Conservation (phyloP, 1,284 basidiomycete species). For the Irpex lacteus region DNA sequence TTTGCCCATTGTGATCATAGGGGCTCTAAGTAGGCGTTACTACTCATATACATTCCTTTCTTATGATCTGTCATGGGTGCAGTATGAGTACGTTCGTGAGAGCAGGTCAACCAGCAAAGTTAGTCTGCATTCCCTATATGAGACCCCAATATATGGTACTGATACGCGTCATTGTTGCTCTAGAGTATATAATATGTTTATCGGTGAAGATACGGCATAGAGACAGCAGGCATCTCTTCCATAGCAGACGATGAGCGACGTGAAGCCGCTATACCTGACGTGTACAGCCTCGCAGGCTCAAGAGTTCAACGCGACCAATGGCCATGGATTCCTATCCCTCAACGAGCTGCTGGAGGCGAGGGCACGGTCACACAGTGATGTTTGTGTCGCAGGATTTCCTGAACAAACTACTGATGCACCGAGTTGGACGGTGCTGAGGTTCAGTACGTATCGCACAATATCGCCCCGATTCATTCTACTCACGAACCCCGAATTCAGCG, state of each 20-base stretch:
- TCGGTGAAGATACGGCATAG: too few species aligned
- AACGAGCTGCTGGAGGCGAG: slow-evolving; percentile 11
- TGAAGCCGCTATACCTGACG: slow-evolving; percentile 8
- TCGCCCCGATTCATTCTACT: neutral
- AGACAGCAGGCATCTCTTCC: too few species aligned
- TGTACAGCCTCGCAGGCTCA: slow-evolving; percentile 13
- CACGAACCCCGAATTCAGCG: neutral
- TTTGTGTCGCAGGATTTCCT: slow-evolving; percentile 11
- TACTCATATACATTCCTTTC: too few species aligned
- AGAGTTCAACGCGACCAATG: slow-evolving; percentile 5
- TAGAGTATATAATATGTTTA: neutral
- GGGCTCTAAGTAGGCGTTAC: too few species aligned
- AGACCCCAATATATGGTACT: neutral
- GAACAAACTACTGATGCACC: neutral
- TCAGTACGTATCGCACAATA: slow-evolving; percentile 5
- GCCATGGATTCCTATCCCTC: slow-evolving; percentile 9
- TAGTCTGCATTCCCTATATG: neutral
- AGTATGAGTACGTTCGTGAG: neutral
- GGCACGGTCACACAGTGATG: slow-evolving; percentile 7
- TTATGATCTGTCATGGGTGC: neutral
- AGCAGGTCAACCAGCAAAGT: neutral
- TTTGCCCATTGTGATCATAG: too few species aligned
- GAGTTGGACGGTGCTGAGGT: neutral
- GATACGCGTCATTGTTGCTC: neutral
- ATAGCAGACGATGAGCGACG: neutral